Conservation (phyloP, 2,329 filamentous ascomycete genomes). For the Trichophyton equinum region DNA sequence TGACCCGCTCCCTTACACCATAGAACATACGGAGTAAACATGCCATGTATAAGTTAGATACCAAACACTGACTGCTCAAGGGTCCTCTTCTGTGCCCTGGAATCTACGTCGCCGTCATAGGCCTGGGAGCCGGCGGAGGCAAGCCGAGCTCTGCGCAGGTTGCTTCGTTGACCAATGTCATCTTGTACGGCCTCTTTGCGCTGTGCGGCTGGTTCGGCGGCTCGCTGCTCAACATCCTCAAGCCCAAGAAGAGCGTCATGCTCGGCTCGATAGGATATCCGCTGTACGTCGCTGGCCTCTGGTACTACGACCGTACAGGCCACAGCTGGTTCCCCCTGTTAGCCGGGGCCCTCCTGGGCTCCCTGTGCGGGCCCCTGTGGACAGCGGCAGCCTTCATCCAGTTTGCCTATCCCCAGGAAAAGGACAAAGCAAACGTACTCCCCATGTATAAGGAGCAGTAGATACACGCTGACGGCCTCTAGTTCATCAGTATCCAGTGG, state of each 20-base stretch:
- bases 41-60: background rate
- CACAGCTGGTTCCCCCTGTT: slow-evolving; percentile 30
- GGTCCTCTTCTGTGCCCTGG: background rate
- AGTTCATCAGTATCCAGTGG: slow-evolving; percentile 54
- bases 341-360: slow-evolving; percentile 28
- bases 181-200: slow-evolving; percentile 53
- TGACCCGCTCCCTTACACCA: background rate
- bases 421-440: slow-evolving; percentile 63
- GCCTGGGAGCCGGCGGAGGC: background rate
- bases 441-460: slow-evolving; percentile 31
- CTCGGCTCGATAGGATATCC: slow-evolving; percentile 24
- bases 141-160: slow-evolving; percentile 1
- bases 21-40: background rate
- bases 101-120: background rate
- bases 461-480: slow-evolving; percentile 48
- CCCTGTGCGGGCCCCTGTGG: slow-evolving; percentile 31
- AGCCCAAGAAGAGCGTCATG: slow-evolving; percentile 20
- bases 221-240: slow-evolving; percentile 21
- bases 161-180: slow-evolving; percentile 33
- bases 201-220: slow-evolving; percentile 46
- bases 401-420: slow-evolving; percentile 67
- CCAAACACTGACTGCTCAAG: background rate
- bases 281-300: slow-evolving; percentile 27
- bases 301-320: slow-evolving; percentile 30
- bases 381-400: slow-evolving; percentile 31